Conservation (phyloP, 345 rosid genomes). For the Gossypium australe region DNA sequence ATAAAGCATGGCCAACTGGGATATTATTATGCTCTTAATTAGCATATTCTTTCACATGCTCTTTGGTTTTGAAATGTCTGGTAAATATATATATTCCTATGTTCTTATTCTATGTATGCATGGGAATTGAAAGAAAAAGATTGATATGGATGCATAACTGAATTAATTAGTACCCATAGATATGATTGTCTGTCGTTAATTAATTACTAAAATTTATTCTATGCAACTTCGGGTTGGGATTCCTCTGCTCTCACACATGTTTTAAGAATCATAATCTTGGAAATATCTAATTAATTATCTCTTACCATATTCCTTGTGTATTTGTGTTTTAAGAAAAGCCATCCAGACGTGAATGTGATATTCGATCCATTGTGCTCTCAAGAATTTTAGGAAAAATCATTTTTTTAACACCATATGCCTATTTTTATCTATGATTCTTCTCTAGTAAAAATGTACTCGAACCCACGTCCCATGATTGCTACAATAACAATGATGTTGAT, state of each 20-base stretch:
- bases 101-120: slow-evolving; percentile 22
- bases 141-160: slow-evolving; percentile 2
- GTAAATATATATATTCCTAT: background rate
- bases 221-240: background rate
- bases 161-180: slow-evolving; percentile 10
- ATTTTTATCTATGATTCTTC: too few species aligned
- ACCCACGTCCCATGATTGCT: too few species aligned
- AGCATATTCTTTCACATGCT: slow-evolving; percentile 15
- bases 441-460: too few species aligned
- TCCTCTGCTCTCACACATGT: background rate
- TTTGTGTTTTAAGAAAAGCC: background rate
- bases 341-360: background rate
- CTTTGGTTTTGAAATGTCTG: background rate
- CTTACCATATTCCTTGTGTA: background rate
- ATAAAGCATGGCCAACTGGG: slow-evolving; percentile 16
- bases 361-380: background rate
- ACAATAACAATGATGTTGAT: too few species aligned
- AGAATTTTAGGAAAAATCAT: background rate
- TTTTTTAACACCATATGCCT: too few species aligned
- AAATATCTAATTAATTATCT: background rate
- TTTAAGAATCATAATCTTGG: background rate
- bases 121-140: background rate
- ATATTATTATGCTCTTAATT: slow-evolving; percentile 25
- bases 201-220: background rate
- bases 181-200: background rate